Percentiles rank a stretch among this genome's conserved stretches.
phyloP scores from a whole-genome alignment of 768 basidiomycete species.

The Lactarius sp. region DNA sequence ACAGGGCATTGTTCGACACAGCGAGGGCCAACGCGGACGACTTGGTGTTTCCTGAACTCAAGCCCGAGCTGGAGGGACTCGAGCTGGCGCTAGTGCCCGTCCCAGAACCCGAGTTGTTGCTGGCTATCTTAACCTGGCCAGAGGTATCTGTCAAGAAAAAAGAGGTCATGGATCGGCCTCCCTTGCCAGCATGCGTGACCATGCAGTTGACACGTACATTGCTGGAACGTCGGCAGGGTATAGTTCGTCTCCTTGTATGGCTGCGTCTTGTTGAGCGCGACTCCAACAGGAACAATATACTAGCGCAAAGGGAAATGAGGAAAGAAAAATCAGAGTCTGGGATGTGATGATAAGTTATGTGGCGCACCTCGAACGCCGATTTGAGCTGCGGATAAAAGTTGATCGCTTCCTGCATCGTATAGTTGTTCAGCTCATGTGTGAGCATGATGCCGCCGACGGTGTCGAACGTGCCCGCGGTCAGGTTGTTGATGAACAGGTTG shows the following conservation, averaged over 20 bases:
- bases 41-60: background rate
- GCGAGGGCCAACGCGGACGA: background rate
- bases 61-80: background rate
- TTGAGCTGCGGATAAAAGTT: constrained; percentile 45
- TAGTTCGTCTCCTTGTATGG: constrained; percentile 49
- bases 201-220: constrained; percentile 37
- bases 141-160: background rate
- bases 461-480: constrained; percentile 14
- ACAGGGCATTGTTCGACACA: background rate
- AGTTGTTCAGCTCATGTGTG: constrained; percentile 56
- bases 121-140: background rate
- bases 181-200: background rate
- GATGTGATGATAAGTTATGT: background rate
- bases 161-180: constrained; percentile 10
- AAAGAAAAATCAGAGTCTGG: background rate
- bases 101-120: background rate
- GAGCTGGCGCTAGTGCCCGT: background rate
- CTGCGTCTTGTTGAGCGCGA: constrained; percentile 46
- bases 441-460: constrained; percentile 45
- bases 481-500: constrained; percentile 11
- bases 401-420: constrained; percentile 57
- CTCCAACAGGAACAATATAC: constrained; percentile 49
- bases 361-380: constrained; percentile 41
- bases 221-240: constrained; percentile 40
- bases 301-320: background rate